Evolutionary conservation across 73 alveolate genomes (phyloP).

Genomic region (Halteria grandinella): DNA sequence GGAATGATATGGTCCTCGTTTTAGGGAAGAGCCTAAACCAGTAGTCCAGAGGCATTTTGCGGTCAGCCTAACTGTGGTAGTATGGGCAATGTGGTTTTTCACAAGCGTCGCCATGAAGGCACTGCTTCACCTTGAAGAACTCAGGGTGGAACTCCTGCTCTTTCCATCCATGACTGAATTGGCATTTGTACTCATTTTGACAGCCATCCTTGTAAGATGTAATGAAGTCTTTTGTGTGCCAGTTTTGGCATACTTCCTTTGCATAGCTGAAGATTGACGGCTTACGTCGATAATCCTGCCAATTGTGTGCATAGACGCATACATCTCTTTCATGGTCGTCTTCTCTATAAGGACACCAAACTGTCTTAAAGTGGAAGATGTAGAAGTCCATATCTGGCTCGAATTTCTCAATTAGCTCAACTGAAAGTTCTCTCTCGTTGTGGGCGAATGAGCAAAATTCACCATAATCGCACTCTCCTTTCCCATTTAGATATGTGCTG

Average conservation of each 20-base stretch:
- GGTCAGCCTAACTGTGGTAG: slow-evolving; percentile 62
- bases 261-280: slow-evolving; percentile 72
- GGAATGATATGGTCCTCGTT: slow-evolving; percentile 44
- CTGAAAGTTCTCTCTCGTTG: slow-evolving; percentile 60
- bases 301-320: slow-evolving; percentile 96
- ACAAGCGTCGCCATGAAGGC: slow-evolving; percentile 59
- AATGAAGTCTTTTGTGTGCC: slow-evolving; percentile 65
- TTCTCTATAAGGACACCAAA: slow-evolving; percentile 94
- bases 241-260: slow-evolving; percentile 61
- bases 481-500: slow-evolving; percentile 57
- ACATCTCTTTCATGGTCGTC: slow-evolving; percentile 89
- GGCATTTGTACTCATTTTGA: slow-evolving; percentile 65
- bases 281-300: slow-evolving; percentile 88
- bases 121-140: slow-evolving; percentile 76
- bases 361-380: slow-evolving; percentile 92
- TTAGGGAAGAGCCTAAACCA: slow-evolving; percentile 56
- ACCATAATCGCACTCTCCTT: slow-evolving; percentile 75
- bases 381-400: slow-evolving; percentile 78
- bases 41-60: slow-evolving; percentile 12
- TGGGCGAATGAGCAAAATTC: slow-evolving; percentile 84
- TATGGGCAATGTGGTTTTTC: slow-evolving; percentile 72
- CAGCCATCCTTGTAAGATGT: slow-evolving; percentile 73
- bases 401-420: slow-evolving; percentile 72
- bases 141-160: slow-evolving; percentile 89
- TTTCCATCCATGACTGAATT: slow-evolving; percentile 89